Base-by-base conservation (phyloP, 345 rosid species). In the Orychophragmus violaceus region DNA sequence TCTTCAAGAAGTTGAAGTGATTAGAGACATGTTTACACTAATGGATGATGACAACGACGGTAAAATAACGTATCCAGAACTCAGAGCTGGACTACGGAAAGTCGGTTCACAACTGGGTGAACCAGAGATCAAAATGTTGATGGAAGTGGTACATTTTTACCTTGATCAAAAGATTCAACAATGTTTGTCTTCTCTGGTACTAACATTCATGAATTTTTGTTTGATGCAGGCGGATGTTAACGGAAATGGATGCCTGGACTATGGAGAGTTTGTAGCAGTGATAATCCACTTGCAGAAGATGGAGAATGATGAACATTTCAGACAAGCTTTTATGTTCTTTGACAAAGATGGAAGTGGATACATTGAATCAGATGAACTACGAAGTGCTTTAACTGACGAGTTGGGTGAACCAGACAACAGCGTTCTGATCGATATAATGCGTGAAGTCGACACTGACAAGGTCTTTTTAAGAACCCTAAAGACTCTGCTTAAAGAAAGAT, bases 391-490 rank as follows among this genome's bases (percentile, higher is more conserved):
- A 66, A 83, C 82, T 3, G 96, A 93, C 65, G 97, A 86, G 28
- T 77, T 79, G 0, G 95, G 87, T 51, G 84, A 82, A 72, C 80
- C 81, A 50, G 96, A 84, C 66, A 65, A 59, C 12, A 87, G 80
- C 37, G 92, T 81, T 16, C 54, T 88, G 55, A 84, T 84, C 30
- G 97, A 88, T 76, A 90, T 90, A 69, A 82, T 94, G 97, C 91
- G 80, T 54, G 99, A 94, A 79, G 99, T 94, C 6, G 99, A 94
- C 81, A 84, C 95, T 45, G 97, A 90, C 78, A 90, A 94, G 96
- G 99, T 90, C 51, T 28, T 12, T 33, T 13, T 16, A 14, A 9
- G 9, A 6, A 9, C 25, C 27, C 52, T 21, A 1, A 1, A 5
- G 66, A 37, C 60, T 62, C 17, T 25, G 55, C 21, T 53, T 67